A percentile compares a stretch with the other conserved stretches of the same genome.
Conservation (phyloP, 2,329 filamentous ascomycete species). For the Nemania diffusa region DNA sequence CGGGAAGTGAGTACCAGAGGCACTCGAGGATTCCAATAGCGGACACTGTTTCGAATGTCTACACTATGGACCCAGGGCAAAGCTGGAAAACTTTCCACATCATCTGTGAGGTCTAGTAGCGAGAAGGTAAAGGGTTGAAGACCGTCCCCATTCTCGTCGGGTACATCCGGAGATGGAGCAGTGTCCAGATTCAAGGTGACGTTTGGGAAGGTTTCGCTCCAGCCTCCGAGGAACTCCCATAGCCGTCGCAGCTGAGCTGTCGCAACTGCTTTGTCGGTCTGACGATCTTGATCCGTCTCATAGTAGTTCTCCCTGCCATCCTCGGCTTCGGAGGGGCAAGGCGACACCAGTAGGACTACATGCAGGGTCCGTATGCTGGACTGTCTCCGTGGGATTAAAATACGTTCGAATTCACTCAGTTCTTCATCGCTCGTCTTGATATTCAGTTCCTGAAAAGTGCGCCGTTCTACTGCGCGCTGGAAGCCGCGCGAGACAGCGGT, state of each 20-base stretch:
- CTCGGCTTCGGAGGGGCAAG: neutral
- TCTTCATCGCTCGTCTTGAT: neutral
- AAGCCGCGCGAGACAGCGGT: constrained; percentile 12
- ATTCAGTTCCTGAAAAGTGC: neutral
- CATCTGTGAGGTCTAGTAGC: neutral
- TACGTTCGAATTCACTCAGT: neutral
- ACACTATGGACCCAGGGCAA: neutral
- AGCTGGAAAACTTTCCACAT: neutral
- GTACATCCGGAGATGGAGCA: neutral
- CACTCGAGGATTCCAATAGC: neutral
- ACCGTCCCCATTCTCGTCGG: neutral
- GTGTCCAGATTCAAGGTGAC: neutral
- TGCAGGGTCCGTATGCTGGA: neutral
- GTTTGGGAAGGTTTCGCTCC: neutral
- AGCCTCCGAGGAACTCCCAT: neutral
- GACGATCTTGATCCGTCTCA: constrained; percentile 1
- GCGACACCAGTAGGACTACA: neutral
- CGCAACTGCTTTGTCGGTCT: neutral
- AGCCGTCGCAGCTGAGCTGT: constrained; percentile 3
- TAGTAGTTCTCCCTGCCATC: neutral
- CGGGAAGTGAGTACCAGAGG: neutral
- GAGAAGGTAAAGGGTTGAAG: neutral
- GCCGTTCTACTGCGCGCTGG: constrained; percentile 12
- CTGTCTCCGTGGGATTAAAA: neutral
- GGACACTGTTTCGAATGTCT: neutral